Base-by-base conservation (phyloP, 768 basidiomycete species). In the Paxillus rubicundulus region DNA sequence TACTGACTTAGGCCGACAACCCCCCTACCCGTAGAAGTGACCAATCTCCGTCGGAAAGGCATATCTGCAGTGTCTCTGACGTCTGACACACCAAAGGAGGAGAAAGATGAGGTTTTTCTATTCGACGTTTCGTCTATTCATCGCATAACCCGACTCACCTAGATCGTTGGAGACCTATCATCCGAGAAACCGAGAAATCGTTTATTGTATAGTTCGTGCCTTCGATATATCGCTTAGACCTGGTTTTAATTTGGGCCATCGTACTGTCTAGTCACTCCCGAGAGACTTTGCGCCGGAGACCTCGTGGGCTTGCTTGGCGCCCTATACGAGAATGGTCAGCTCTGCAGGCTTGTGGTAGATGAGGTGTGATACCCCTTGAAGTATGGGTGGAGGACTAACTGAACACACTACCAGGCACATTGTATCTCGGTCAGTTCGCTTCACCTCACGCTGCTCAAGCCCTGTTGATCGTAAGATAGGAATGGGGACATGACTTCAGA, bases 401-500 rank as follows among this genome's bases (percentile, higher is more conserved):
- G 32, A 42, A 50, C 14, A 32, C 17, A n/a, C 3, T 9, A 18
- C 27, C 33, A 88, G 87, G 90, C 89, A 2, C 89, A 92, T 65
- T 90, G 90, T 58, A 89, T 92, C 57, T 90, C 89, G 17, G 88
- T 87, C 56, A 59, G 76, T 55, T 37, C n/a, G 28, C 38, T 12
- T 20, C 37, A 13, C 4, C 18, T 28, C 21, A 9, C 39, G 17
- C 9, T 37, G 1, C 6, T n/a, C 27, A 36, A 12, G 10, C n/a
- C 8, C 18, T 20, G 9, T 34, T 57, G 0, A 53, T 18, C 16
- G 17, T 16, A n/a, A 16, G 2, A 27, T 56, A 89, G 86, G 89
- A 91, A 75, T 92, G 89, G 90, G 89, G 88, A 0, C 88, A 90
- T 44, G 84, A 89, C 59, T 91, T 91, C 63, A 82, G 91, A 21